These are phyloP conservation scores for Agrostemma githago DNA, from an alignment of 148 eudicot genomes.

Conservation along the genomic window DNA sequence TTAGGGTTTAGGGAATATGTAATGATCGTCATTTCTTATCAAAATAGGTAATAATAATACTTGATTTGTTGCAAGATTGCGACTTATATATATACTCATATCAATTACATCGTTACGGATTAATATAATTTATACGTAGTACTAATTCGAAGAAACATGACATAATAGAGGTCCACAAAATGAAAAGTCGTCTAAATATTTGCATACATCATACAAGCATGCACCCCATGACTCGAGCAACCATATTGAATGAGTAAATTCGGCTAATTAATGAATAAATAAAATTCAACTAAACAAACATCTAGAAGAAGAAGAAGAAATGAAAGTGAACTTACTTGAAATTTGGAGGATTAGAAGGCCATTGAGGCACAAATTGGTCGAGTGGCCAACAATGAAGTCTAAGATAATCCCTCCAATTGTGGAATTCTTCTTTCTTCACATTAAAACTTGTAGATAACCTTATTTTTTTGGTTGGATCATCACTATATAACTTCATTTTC, in stretches of 20 bases:
- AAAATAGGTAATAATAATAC: too few species aligned
- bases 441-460: slow-evolving; percentile 86
- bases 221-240: slow-evolving; percentile 2
- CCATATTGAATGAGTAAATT: too few species aligned
- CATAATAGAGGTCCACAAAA: neutral
- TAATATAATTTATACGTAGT: too few species aligned
- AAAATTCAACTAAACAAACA: neutral
- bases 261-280: neutral
- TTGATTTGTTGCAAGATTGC: too few species aligned
- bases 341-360: slow-evolving; percentile 74
- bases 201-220: neutral
- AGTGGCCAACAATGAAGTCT: slow-evolving; percentile 89
- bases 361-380: slow-evolving; percentile 48
- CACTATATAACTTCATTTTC: slow-evolving; percentile 80
- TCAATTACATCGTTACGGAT: too few species aligned
- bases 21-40: too few species aligned
- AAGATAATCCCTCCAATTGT: slow-evolving; percentile 92
- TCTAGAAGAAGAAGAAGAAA: neutral
- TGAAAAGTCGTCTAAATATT: slow-evolving; percentile 14
- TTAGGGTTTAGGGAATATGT: too few species aligned
- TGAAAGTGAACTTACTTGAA: slow-evolving; percentile 59
- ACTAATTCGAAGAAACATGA: too few species aligned
- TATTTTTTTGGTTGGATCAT: slow-evolving; percentile 68
- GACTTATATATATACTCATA: too few species aligned
- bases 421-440: slow-evolving; percentile 63